Evolutionary conservation across 805 yeast genomes (phyloP).

Genomic region (Cyberlindnera amylophila): DNA sequence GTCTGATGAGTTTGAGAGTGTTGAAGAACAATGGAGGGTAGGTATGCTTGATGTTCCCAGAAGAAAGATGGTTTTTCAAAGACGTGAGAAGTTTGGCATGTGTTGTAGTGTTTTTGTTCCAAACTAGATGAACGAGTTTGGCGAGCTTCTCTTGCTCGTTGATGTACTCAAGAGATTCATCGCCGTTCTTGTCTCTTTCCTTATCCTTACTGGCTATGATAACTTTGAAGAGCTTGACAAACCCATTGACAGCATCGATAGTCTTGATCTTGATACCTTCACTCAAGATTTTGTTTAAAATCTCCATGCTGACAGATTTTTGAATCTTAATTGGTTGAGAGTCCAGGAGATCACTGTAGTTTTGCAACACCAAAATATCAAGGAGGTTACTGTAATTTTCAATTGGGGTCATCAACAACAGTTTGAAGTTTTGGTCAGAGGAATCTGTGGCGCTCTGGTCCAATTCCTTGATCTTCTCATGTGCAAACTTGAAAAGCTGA

Average conservation of each 20-base stretch:
- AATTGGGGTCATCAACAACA: slow-evolving; percentile 48
- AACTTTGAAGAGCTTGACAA: slow-evolving; percentile 55
- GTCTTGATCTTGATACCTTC: slow-evolving; percentile 35
- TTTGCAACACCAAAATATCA: slow-evolving; percentile 37
- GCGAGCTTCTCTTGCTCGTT: slow-evolving; percentile 59
- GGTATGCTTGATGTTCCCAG: slow-evolving; percentile 61
- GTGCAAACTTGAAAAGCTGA: slow-evolving; percentile 54
- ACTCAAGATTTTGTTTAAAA: slow-evolving; percentile 53
- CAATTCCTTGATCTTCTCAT: slow-evolving; percentile 35
- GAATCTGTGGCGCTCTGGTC: slow-evolving; percentile 22
- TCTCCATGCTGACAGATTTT: slow-evolving; percentile 53
- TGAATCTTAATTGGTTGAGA: slow-evolving; percentile 51
- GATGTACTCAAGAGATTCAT: slow-evolving; percentile 35
- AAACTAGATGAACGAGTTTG: slow-evolving; percentile 63
- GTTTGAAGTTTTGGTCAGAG: slow-evolving; percentile 39
- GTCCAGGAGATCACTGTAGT: slow-evolving; percentile 51
- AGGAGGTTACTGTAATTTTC: slow-evolving; percentile 33
- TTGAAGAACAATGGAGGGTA: slow-evolving; percentile 72
- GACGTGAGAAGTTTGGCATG: slow-evolving; percentile 43
- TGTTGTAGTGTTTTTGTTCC: slow-evolving; percentile 41
- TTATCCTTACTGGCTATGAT: slow-evolving; percentile 40
- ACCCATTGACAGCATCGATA: slow-evolving; percentile 48
- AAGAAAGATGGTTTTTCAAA: slow-evolving; percentile 46
- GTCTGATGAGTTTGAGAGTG: slow-evolving; percentile 56
- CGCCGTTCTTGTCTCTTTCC: slow-evolving; percentile 19